Evolutionary conservation across 1,284 basidiomycete species (phyloP).

Genomic region (Pascua sp.): DNA sequence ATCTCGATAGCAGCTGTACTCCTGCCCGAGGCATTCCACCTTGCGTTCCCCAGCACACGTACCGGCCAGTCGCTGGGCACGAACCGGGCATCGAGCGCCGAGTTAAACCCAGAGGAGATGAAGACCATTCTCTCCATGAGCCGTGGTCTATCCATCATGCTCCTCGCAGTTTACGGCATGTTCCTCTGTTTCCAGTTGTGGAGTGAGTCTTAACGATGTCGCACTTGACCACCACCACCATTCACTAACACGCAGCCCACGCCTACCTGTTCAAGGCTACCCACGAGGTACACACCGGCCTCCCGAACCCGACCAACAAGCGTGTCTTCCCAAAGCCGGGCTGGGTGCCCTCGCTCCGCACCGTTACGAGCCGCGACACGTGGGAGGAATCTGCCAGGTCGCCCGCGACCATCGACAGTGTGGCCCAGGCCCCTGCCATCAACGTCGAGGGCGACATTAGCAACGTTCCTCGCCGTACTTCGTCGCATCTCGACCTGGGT

Average conservation of each 20-base stretch:
- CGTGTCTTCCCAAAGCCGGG: conserved; percentile 45
- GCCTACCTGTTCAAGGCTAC: conserved; percentile 56
- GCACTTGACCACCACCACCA: too few relatives aligned
- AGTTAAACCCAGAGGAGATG: conserved; percentile 24
- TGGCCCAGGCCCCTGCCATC: background rate
- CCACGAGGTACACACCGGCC: conserved; percentile 28
- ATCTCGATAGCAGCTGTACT: conserved; percentile 68
- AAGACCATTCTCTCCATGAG: conserved; percentile 49
- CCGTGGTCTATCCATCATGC: conserved; percentile 56
- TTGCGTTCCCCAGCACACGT: conserved; percentile 41
- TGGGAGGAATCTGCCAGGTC: background rate
- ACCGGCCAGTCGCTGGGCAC: conserved; percentile 9
- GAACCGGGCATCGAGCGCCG: background rate
- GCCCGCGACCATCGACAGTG: background rate
- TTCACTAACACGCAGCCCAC: conserved; percentile 41
- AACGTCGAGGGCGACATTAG: conserved; percentile 4
- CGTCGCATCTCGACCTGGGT: conserved; percentile 1
- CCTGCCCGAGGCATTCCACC: conserved; percentile 66
- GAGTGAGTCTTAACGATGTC: conserved; percentile 41
- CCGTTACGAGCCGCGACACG: conserved; percentile 13
- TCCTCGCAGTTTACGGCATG: conserved; percentile 57
- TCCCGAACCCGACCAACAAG: conserved; percentile 38
- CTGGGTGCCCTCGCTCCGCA: conserved; percentile 41
- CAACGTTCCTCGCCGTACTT: background rate
- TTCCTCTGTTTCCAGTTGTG: conserved; percentile 54